Conservation (phyloP, 345 rosid species). For the Dovyalis caffra region DNA sequence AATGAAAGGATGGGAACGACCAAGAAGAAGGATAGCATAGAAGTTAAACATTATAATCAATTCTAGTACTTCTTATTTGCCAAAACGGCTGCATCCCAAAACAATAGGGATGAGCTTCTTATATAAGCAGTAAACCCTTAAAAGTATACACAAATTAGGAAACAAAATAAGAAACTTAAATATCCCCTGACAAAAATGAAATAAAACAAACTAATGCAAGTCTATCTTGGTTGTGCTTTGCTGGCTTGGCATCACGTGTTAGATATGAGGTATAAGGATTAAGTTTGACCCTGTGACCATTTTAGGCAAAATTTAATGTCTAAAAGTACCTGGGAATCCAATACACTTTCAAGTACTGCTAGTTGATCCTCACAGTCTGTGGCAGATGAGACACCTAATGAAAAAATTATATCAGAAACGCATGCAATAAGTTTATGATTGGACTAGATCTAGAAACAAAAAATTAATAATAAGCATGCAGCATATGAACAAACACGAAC, state of each 20-base stretch:
- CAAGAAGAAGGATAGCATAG: no score
- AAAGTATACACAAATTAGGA: not conserved
- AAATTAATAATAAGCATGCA: not conserved
- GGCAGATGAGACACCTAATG: slow-evolving; percentile 46
- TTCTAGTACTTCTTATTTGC: not conserved
- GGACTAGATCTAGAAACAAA: not conserved
- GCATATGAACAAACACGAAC: not conserved
- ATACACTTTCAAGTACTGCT: slow-evolving; percentile 66
- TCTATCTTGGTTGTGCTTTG: not conserved
- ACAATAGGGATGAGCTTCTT: not conserved
- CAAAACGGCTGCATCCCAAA: not conserved
- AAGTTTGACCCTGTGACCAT: not conserved
- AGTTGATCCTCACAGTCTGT: slow-evolving; percentile 58
- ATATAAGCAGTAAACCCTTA: not conserved
- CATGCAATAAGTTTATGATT: not conserved
- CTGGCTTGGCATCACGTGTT: slow-evolving; percentile 1
- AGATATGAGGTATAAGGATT: slow-evolving; percentile 1
- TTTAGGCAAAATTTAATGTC: not conserved
- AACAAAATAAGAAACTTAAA: not conserved
- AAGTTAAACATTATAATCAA: no score
- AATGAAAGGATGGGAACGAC: not conserved
- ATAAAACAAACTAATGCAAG: not conserved
- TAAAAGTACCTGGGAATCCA: slow-evolving; percentile 69
- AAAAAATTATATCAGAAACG: slow-evolving; percentile 8
- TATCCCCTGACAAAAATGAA: not conserved